Percentiles rank a stretch among this genome's conserved stretches.
Evolutionary conservation across 805 yeast species (phyloP).

Genomic region (Blastobotrys terrestris): DNA sequence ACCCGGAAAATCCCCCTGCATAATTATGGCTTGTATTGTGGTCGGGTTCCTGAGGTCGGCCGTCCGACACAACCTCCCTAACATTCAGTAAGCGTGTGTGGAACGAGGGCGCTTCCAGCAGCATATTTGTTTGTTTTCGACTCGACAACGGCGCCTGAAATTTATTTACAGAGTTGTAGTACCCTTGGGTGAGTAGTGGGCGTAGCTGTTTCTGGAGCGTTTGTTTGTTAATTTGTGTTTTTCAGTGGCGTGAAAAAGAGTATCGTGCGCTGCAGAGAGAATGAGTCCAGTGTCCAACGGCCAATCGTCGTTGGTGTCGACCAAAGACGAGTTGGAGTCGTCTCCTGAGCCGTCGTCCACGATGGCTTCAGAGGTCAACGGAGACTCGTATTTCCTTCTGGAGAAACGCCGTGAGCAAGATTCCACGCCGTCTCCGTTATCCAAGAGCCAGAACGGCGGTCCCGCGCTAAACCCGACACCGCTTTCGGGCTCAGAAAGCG

Average conservation of each 20-base stretch:
- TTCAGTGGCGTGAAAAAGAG: neutral
- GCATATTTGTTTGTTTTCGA: too few relatives aligned
- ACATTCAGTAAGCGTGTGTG: too few relatives aligned
- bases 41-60: too few relatives aligned
- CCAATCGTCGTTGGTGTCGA: neutral
- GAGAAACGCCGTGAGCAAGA: neutral
- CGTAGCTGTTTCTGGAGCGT: too few relatives aligned
- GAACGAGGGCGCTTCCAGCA: too few relatives aligned
- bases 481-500: constrained; percentile 3
- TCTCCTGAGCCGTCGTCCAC: neutral
- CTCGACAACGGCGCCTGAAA: too few relatives aligned
- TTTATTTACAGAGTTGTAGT: too few relatives aligned
- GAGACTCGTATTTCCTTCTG: neutral
- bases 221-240: too few relatives aligned
- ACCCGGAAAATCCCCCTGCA: too few relatives aligned
- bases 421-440: neutral
- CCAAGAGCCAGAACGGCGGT: neutral
- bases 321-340: neutral
- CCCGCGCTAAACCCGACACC: neutral
- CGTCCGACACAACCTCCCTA: too few relatives aligned
- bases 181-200: too few relatives aligned
- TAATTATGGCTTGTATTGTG: too few relatives aligned
- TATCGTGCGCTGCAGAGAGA: neutral
- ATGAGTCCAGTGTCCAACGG: neutral
- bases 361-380: neutral